Percentiles rank a stretch among this genome's conserved stretches.
Conservation (phyloP, 148 eudicot species). For the Salicornia ramosissima region DNA sequence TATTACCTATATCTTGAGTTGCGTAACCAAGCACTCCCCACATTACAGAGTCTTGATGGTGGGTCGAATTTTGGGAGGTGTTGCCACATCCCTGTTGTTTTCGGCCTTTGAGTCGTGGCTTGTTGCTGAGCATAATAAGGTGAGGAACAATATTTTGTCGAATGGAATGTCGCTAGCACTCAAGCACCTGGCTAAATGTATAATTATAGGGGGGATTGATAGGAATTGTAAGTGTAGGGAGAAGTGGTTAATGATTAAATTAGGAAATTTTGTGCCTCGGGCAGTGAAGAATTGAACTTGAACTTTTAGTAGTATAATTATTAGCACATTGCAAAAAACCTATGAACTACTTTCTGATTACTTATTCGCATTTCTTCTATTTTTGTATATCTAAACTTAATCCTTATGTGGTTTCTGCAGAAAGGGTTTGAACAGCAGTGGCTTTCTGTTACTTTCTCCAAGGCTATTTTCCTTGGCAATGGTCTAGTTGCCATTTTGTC, state of each 20-base stretch:
- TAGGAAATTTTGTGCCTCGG: neutral
- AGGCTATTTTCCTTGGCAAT: conserved; percentile 94
- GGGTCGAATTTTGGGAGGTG: conserved; percentile 92
- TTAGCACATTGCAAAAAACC: neutral
- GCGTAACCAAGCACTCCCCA: conserved; percentile 91
- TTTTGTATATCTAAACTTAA: no score
- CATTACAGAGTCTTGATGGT: conserved; percentile 78
- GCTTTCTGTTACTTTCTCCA: conserved; percentile 93
- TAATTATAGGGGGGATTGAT: neutral
- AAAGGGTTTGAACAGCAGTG: conserved; percentile 88
- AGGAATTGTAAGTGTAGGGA: neutral
- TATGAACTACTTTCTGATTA: neutral
- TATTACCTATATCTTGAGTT: conserved; percentile 83
- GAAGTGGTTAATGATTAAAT: neutral
- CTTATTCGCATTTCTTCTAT: neutral
- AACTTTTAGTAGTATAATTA: neutral
- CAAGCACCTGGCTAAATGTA: neutral
- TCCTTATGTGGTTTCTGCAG: conserved; percentile 46
- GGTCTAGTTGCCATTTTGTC: conserved; percentile 89
- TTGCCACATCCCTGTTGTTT: conserved; percentile 89
- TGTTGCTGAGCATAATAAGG: conserved; percentile 95
- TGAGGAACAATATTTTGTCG: conserved; percentile 11
- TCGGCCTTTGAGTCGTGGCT: conserved; percentile 97
- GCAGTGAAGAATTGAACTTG: neutral
- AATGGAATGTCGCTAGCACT: neutral